phyloP scores from a whole-genome alignment of 129 eudicot species.

The Centaurea solstitialis region DNA sequence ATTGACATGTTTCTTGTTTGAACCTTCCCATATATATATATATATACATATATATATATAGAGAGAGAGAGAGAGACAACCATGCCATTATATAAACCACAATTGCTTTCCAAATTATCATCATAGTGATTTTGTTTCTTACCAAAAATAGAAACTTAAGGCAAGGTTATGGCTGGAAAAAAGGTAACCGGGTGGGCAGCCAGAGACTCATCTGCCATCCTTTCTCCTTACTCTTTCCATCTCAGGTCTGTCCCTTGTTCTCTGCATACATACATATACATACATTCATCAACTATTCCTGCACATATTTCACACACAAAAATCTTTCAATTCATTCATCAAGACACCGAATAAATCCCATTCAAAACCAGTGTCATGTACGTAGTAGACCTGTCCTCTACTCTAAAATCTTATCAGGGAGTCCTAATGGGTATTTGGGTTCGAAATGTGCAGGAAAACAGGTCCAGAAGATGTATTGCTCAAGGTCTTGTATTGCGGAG shows the following conservation, averaged over 20 bases:
- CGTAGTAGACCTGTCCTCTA: neutral
- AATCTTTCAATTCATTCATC: neutral
- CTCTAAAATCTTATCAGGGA: neutral
- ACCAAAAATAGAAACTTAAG: constrained; percentile 9
- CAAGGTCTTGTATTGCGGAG: constrained; percentile 61
- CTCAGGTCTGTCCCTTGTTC: constrained; percentile 39
- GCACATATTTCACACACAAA: neutral
- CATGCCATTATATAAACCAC: neutral
- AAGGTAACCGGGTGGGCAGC: constrained; percentile 67
- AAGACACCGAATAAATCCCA: neutral
- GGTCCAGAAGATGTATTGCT: constrained; percentile 50
- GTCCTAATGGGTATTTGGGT: neutral
- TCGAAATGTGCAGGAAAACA: constrained; percentile 41
- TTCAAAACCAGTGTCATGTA: neutral
- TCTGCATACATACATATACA: neutral
- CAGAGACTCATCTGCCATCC: constrained; percentile 48
- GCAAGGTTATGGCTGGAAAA: constrained; percentile 51
- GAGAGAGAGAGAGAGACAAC: neutral
- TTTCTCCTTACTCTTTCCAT: constrained; percentile 56
- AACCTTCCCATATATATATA: no score
- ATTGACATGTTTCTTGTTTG: no score
- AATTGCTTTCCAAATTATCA: constrained; percentile 1
- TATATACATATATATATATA: neutral
- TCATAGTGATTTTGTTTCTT: neutral
- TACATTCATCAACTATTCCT: neutral